A percentile compares a stretch with the other conserved stretches of the same genome.
These are phyloP conservation scores for Nothopassalora personata DNA, from an alignment of 2,329 filamentous ascomycete genomes.

Conservation along the genomic window DNA sequence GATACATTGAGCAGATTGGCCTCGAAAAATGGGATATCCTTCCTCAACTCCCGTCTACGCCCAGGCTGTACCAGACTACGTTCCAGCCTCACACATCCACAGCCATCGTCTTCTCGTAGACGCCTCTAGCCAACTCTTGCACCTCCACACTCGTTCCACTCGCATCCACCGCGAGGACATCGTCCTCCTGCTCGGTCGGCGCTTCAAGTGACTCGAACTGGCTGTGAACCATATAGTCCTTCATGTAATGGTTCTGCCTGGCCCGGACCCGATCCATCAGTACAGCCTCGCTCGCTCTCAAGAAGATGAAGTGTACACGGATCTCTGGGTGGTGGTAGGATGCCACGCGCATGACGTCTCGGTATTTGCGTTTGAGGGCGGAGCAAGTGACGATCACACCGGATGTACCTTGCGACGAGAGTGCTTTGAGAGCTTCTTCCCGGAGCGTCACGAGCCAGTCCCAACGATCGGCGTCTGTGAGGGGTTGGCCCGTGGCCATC, in stretches of 20 bases:
- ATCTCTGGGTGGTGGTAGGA: conserved; percentile 42
- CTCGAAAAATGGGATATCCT: conserved; percentile 6
- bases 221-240: conserved; percentile 87
- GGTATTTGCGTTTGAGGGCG: conserved; percentile 93
- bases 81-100: conserved; percentile 5
- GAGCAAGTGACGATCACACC: conserved; percentile 94
- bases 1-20: not conserved
- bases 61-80: not conserved
- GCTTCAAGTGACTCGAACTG: conserved; percentile 86
- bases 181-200: conserved; percentile 54
- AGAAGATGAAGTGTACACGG: conserved; percentile 81
- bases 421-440: conserved; percentile 39
- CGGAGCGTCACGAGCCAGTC: conserved; percentile 70
- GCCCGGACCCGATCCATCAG: conserved; percentile 69
- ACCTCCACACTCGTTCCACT: conserved; percentile 39
- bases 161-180: conserved; percentile 45
- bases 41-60: conserved; percentile 4
- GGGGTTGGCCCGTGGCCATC: conserved; percentile 76
- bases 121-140: conserved; percentile 34
- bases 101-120: conserved; percentile 36
- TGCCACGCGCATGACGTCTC: conserved; percentile 60
- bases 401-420: conserved; percentile 27
- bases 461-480: conserved; percentile 93
- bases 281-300: conserved; percentile 69
- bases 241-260: conserved; percentile 89